Evolutionary conservation across 192 early-diverging fungal species (phyloP).

Genomic region (Podila clonocystis): DNA sequence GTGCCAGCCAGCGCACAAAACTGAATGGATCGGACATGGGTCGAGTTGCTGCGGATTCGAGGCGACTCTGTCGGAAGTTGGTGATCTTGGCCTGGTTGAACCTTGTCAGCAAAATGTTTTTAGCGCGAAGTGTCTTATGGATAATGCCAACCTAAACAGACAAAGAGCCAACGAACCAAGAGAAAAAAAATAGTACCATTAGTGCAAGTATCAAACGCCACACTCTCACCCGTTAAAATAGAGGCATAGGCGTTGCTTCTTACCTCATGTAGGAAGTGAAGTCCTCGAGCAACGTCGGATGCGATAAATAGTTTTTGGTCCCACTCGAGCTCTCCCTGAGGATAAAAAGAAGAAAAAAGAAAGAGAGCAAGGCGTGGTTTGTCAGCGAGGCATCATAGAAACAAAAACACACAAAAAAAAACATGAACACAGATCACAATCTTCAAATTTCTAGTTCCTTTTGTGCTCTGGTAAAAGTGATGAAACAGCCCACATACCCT

Average conservation of each 20-base stretch:
- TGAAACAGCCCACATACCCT: constrained; percentile 8
- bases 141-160: constrained; percentile 33
- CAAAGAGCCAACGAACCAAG: too few species aligned
- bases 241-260: neutral
- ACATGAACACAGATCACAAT: too few species aligned
- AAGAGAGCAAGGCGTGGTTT: neutral
- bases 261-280: constrained; percentile 46
- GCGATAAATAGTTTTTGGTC: constrained; percentile 44
- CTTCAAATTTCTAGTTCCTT: too few species aligned
- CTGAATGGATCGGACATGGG: constrained; percentile 51
- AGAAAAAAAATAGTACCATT: too few species aligned
- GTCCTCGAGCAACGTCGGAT: constrained; percentile 35
- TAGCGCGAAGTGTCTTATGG: constrained; percentile 46
- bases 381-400: neutral
- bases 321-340: constrained; percentile 39
- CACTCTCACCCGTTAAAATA: too few species aligned
- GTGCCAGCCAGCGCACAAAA: constrained; percentile 50
- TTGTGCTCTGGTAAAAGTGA: neutral
- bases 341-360: neutral
- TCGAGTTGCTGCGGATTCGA: constrained; percentile 37
- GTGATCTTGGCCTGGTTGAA: constrained; percentile 45
- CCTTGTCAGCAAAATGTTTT: constrained; percentile 42
- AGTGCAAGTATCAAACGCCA: too few species aligned
- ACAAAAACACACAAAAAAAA: too few species aligned
- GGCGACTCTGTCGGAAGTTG: constrained; percentile 46